Evolutionary conservation across 164 flowering plant genomes (phyloP).

Genomic region (Annona cherimola): DNA sequence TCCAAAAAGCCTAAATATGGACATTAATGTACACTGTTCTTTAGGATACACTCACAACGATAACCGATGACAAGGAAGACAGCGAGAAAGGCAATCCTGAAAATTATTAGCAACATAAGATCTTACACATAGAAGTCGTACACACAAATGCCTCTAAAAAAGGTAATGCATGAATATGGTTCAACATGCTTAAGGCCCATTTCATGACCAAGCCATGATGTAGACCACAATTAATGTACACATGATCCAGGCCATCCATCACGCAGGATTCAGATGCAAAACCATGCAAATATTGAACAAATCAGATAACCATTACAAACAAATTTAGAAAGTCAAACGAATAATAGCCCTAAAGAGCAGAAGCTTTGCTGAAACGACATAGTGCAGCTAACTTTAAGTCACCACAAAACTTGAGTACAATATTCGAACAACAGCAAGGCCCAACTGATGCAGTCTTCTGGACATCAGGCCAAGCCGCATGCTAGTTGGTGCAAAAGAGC

Average conservation of each 20-base stretch:
- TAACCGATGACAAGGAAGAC: conserved; percentile 1
- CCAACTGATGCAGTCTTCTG: not conserved
- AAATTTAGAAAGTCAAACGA: too few relatives aligned
- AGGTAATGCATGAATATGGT: not conserved
- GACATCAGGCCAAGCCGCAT: not conserved
- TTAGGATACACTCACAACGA: not conserved
- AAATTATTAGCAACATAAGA: not conserved
- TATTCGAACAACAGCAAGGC: not conserved
- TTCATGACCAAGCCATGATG: not conserved
- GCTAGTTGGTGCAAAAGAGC: not conserved
- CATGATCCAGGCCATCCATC: not conserved
- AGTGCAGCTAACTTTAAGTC: not conserved
- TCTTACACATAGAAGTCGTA: not conserved
- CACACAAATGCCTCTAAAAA: not conserved
- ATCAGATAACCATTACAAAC: not conserved
- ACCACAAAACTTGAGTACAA: not conserved
- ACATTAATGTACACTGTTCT: not conserved
- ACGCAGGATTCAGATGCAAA: not conserved
- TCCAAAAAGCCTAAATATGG: not conserved
- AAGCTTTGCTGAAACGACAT: not conserved
- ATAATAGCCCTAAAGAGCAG: not conserved
- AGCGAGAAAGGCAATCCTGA: not conserved
- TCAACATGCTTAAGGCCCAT: not conserved
- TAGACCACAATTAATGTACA: not conserved
- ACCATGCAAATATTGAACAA: not conserved